Percentiles rank a stretch among this genome's conserved stretches.
phyloP scores from a whole-genome alignment of 2,329 filamentous ascomycete species.

The Colletotrichum nymphaeae region DNA sequence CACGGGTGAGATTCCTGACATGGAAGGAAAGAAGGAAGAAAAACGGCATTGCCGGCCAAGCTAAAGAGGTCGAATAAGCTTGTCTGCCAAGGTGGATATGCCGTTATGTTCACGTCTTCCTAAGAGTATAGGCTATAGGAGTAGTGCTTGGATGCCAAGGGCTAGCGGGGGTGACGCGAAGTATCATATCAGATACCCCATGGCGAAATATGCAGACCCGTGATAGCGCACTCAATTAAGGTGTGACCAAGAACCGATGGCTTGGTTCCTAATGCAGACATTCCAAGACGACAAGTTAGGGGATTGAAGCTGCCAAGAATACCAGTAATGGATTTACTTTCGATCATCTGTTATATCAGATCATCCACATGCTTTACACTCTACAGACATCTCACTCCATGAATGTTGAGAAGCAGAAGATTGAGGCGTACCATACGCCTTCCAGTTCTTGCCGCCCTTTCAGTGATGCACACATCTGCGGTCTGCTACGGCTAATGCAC shows the following conservation, averaged over 20 bases:
- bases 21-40: not conserved
- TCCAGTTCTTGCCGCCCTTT: too few species aligned
- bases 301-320: not conserved
- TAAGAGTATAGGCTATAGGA: not conserved
- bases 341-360: not conserved
- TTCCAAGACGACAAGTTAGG: not conserved
- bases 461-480: too few species aligned
- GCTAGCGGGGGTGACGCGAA: not conserved
- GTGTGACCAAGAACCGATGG: not conserved
- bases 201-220: not conserved
- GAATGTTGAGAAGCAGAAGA: too few species aligned
- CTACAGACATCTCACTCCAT: too few species aligned
- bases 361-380: too few species aligned
- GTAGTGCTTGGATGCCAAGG: slow-evolving; percentile 5
- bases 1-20: too few species aligned
- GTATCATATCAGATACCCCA: not conserved
- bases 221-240: not conserved
- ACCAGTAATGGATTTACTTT: not conserved
- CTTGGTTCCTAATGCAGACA: slow-evolving; percentile 4
- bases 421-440: too few species aligned
- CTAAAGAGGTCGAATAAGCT: slow-evolving; percentile 10
- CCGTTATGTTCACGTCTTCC: not conserved
- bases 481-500: too few species aligned
- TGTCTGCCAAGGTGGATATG: slow-evolving; percentile 5
- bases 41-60: not conserved